These are phyloP conservation scores for Rhamnella rubrinervis DNA, from an alignment of 331 rosid genomes.

Conservation along the genomic window DNA sequence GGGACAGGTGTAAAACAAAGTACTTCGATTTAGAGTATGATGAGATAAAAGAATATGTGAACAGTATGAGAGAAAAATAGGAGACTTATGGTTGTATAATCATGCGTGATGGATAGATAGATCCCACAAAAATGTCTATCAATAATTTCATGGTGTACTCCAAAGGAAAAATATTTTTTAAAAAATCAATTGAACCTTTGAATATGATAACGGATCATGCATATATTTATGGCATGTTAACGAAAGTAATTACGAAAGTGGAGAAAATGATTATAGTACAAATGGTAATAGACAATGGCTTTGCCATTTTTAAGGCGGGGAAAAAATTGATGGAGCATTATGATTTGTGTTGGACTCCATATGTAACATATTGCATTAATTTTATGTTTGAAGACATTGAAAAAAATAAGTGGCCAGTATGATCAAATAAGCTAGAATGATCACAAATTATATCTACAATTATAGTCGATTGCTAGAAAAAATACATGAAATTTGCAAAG, in stretches of 20 bases:
- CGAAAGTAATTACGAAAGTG: not conserved
- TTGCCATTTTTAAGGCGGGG: not conserved
- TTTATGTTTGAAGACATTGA: not conserved
- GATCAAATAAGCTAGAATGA: not conserved
- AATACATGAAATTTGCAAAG: not conserved
- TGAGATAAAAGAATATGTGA: not conserved
- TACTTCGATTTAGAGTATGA: not conserved
- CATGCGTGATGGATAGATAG: not conserved
- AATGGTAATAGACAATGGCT: not conserved
- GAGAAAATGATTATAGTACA: not conserved
- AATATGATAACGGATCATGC: not conserved
- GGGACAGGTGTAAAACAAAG: not conserved
- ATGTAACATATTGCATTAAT: not conserved
- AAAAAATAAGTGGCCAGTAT: not conserved
- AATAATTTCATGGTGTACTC: conserved; percentile 7
- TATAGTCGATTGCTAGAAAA: not conserved
- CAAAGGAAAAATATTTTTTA: not conserved
- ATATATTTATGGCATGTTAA: not conserved
- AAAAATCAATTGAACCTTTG: not conserved
- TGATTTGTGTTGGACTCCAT: not conserved
- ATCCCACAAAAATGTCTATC: not conserved
- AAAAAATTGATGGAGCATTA: not conserved
- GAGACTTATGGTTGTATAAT: not conserved
- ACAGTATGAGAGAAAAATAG: not conserved
- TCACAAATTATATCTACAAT: not conserved